These are phyloP conservation scores for Kuraishia molischiana DNA, from an alignment of 805 yeast genomes.

Conservation along the genomic window DNA sequence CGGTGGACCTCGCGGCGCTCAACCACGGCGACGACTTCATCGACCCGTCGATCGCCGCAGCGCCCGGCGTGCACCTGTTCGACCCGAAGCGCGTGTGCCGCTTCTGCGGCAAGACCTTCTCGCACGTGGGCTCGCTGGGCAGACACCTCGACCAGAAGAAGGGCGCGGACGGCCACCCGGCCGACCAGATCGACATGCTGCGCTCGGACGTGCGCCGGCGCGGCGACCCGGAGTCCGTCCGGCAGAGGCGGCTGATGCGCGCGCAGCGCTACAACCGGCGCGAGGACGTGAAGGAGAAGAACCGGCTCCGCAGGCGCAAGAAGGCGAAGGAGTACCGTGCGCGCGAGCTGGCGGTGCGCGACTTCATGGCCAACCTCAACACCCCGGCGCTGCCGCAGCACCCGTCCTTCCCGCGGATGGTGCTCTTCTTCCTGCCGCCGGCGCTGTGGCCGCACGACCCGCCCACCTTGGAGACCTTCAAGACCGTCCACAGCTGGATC, in stretches of 20 bases:
- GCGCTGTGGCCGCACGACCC: conserved; percentile 43
- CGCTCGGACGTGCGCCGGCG: conserved; percentile 41
- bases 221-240: conserved; percentile 33
- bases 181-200: conserved; percentile 32
- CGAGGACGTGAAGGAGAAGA: conserved; percentile 36
- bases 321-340: conserved; percentile 33
- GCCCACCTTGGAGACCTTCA: conserved; percentile 35
- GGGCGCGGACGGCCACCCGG: conserved; percentile 44
- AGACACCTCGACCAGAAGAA: conserved; percentile 48
- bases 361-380: conserved; percentile 26
- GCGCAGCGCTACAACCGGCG: conserved; percentile 36
- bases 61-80: too few species aligned
- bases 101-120: conserved; percentile 43
- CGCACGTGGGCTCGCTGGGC: conserved; percentile 51
- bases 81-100: conserved; percentile 31
- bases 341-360: conserved; percentile 21
- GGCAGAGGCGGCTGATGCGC: conserved; percentile 26
- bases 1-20: conserved; percentile 3
- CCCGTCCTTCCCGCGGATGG: conserved; percentile 40
- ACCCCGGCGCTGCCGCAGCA: conserved; percentile 28
- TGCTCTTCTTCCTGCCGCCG: conserved; percentile 34
- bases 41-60: conserved; percentile 6
- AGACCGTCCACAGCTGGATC: conserved; percentile 17
- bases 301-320: conserved; percentile 30
- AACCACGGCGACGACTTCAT: not conserved